A percentile compares a stretch with the other conserved stretches of the same genome.
Evolutionary conservation across 1,139 yeast species (phyloP).

Genomic region (Citeromyces hawaiiensis): DNA sequence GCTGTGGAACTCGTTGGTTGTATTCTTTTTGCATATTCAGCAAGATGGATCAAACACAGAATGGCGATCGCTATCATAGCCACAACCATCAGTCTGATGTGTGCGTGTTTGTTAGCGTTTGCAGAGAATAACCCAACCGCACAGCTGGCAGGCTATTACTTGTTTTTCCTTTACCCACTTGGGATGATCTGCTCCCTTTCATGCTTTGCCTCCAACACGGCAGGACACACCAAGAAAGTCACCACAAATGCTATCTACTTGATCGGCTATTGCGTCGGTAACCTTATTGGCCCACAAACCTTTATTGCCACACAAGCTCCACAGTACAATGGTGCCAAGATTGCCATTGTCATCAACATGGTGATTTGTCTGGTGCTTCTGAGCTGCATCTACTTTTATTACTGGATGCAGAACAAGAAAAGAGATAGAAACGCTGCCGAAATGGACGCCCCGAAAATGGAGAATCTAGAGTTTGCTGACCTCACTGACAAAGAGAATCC

Average conservation of each 20-base stretch:
- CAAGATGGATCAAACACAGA: conserved; percentile 17
- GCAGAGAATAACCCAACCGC: no score
- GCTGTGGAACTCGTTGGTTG: conserved; percentile 20
- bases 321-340: conserved; percentile 26
- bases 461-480: conserved; percentile 29
- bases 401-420: conserved; percentile 13
- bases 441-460: conserved; percentile 17
- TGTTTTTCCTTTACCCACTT: conserved; percentile 19
- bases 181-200: conserved; percentile 24
- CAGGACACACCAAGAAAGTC: conserved; percentile 54
- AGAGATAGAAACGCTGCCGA: conserved; percentile 11
- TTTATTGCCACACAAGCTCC: conserved; percentile 30
- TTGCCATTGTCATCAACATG: conserved; percentile 16
- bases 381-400: conserved; percentile 9
- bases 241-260: conserved; percentile 44
- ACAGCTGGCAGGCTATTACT: conserved; percentile 31
- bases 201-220: conserved; percentile 30
- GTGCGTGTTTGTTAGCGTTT: conserved; percentile 35
- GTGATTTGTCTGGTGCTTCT: conserved; percentile 9
- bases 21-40: conserved; percentile 24
- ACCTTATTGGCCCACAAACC: conserved; percentile 44
- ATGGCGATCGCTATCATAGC: conserved; percentile 31
- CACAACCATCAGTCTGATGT: conserved; percentile 21
- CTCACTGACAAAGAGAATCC: conserved; percentile 36
- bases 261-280: conserved; percentile 55